Percentiles rank a stretch among this genome's conserved stretches.
phyloP scores from a whole-genome alignment of 106 monocot genomes.

The Agapanthus africanus region DNA sequence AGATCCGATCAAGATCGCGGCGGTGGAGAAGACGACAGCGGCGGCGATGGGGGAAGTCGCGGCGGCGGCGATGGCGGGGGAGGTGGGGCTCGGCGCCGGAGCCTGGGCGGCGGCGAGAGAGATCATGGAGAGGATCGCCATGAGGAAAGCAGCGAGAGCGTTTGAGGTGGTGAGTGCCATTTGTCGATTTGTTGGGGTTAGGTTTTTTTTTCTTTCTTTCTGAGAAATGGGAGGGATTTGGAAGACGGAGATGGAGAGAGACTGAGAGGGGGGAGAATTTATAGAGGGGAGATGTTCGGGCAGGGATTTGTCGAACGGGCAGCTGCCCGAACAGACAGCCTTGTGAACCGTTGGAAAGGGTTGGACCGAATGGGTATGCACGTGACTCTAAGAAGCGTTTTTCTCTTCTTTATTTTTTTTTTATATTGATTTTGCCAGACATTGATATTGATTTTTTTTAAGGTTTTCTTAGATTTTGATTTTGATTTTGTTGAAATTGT shows the following conservation, averaged over 20 bases:
- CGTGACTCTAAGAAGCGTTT: no score
- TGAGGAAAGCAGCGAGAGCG: background rate
- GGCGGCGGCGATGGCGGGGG: background rate
- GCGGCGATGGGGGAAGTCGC: background rate
- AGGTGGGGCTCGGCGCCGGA: background rate
- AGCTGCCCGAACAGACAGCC: no score
- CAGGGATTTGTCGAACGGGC: no score
- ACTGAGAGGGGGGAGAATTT: background rate
- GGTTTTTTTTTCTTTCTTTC: background rate
- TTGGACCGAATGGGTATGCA: no score
- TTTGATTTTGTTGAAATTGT: no score
- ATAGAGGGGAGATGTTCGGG: background rate
- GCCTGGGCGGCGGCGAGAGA: background rate
- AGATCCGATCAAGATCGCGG: background rate
- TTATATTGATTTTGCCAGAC: no score
- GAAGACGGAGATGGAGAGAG: no score
- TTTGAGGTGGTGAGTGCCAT: background rate
- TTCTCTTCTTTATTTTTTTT: no score
- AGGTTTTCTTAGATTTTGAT: no score
- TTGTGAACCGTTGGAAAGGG: no score
- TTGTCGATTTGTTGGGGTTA: background rate
- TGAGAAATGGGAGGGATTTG: no score
- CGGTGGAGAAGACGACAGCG: background rate
- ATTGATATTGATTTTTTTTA: no score
- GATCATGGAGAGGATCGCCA: constrained; percentile 1